Evolutionary conservation across 768 basidiomycete species (phyloP), one percentile per base, ranked within the genome.

Genomic region (Hericium coralloides): DNA sequence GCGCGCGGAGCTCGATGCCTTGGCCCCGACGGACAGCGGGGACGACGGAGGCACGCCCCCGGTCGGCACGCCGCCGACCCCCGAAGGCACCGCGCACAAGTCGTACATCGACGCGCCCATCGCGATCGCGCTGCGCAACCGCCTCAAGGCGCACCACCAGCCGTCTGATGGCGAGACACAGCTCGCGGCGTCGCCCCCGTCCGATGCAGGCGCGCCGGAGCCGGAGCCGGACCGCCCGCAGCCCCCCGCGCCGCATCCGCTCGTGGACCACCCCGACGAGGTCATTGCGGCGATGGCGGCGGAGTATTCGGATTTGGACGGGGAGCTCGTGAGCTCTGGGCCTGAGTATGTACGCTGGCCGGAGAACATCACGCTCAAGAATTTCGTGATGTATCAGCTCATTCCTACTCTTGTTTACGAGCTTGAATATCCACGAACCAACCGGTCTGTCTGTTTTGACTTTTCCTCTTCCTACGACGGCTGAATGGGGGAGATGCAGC

Each of bases 341-440:
- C 80, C 84, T 8, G 68, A 76, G 50, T 72, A 74, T 53, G 77
- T 94, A 39, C 78, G 76, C 17, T 99, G 90, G 83, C 95, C 95
- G 0, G 76, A 84, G 49, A 98, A 94, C 67, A 79, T 98, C 59
- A 86, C 85, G 0, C 79, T 83, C 66, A 80, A 77, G 65, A 87
- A 92, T 69, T 98, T 94, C 67, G 80, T 80, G 26, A 79, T 87
- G 39, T 99, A 95, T 71, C 82, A 91, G 72, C 72, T 95, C 39
- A 84, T 90, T 49, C 97, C 97, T 14, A 92, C 92, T 0, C 77
- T 99, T 45, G 94, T 98, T 7, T 99, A 99, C 66, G 94, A 98
- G 69, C 76, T 98, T 37, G 95, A 98, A 70, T 99, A 95, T 69
- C 95, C 95, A 10, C 75, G 95, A 52, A 98, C 95, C 10, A 83